Conservation (phyloP, 805 yeast species). For the Yarrowia hollandica region DNA sequence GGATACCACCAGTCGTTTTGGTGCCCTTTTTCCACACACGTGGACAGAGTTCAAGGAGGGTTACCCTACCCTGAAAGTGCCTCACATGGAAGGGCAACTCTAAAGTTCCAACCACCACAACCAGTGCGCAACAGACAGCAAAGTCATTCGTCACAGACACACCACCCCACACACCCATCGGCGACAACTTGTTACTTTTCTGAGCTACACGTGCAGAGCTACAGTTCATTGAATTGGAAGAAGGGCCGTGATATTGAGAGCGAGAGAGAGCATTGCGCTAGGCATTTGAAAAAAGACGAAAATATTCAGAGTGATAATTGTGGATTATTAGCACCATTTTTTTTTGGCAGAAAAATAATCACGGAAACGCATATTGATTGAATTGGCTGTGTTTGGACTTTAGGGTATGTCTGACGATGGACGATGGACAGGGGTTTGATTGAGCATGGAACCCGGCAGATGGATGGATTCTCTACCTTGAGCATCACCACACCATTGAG, state of each 20-base stretch:
- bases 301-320: constrained; percentile 17
- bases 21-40: constrained; percentile 7
- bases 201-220: constrained; percentile 26
- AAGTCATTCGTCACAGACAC: constrained; percentile 27
- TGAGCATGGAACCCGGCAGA: too few species aligned
- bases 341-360: constrained; percentile 15
- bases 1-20: too few species aligned
- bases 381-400: constrained; percentile 27
- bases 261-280: constrained; percentile 29
- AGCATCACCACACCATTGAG: too few species aligned
- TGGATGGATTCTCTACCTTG: too few species aligned
- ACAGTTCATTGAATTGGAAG: constrained; percentile 28
- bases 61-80: constrained; percentile 29
- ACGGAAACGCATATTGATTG: constrained; percentile 19
- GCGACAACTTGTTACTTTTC: constrained; percentile 14
- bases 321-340: constrained; percentile 5
- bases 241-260: constrained; percentile 30
- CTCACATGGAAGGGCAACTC: constrained; percentile 20
- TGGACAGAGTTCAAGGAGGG: constrained; percentile 24
- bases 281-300: constrained; percentile 10
- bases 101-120: constrained; percentile 27
- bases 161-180: constrained; percentile 20
- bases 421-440: too few species aligned
- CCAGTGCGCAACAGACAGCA: constrained; percentile 24
- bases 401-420: constrained; percentile 13